Evolutionary conservation across 495 filamentous ascomycete genomes (phyloP).

Genomic region (Podospora bellae-mahoneyi): DNA sequence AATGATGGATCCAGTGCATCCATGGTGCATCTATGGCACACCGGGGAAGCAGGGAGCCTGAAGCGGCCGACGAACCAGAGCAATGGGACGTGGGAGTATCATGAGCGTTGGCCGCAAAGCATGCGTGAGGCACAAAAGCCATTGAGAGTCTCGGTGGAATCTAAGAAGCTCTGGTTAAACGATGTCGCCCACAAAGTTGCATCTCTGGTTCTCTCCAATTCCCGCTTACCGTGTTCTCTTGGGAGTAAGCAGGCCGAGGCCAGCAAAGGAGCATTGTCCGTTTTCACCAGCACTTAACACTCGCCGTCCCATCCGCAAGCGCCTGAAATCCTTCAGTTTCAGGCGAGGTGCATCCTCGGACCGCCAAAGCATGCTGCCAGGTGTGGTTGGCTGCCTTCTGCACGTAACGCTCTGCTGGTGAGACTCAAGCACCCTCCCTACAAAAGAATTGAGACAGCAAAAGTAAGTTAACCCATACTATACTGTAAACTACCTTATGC

Average conservation of each 20-base stretch:
- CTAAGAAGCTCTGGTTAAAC: background rate
- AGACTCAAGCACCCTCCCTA: no score
- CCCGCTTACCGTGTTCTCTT: background rate
- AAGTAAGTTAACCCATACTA: no score
- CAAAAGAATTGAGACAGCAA: no score
- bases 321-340: conserved; percentile 9
- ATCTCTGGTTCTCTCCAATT: background rate
- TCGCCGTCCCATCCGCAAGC: background rate
- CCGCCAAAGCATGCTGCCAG: conserved; percentile 6
- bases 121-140: background rate
- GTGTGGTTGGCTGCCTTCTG: conserved; percentile 6
- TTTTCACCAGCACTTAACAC: background rate
- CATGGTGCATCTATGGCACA: background rate
- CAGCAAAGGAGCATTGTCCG: background rate
- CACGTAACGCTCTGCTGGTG: conserved; percentile 1
- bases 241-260: background rate
- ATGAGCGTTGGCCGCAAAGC: background rate
- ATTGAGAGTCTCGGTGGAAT: background rate
- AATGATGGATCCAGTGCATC: background rate
- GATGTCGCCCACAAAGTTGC: background rate
- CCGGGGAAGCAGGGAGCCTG: conserved; percentile 3
- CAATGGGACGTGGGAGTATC: background rate
- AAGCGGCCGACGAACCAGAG: background rate
- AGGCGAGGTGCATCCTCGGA: conserved; percentile 16
- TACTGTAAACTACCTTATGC: no score